phyloP scores from a whole-genome alignment of 345 rosid species.

The Eucalyptus globulus region DNA sequence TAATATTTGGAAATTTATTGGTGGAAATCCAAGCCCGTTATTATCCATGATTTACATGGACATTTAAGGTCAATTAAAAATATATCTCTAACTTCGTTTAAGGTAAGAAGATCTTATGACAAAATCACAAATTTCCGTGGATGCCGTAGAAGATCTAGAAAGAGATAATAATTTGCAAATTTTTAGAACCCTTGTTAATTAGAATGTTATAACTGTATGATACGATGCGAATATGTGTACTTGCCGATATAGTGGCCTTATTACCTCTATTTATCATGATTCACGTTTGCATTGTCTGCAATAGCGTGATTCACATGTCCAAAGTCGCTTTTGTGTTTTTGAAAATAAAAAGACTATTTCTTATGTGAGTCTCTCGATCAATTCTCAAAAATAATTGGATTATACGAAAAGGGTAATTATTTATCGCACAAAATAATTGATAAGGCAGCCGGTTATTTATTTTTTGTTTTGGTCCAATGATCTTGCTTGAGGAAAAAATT shows the following conservation, averaged over 20 bases:
- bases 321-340: not conserved
- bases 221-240: not conserved
- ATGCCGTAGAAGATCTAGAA: too few species aligned
- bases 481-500: not conserved
- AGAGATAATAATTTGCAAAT: not conserved
- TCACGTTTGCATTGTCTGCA: not conserved
- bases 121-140: too few species aligned
- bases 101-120: not conserved
- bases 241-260: not conserved
- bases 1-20: not conserved
- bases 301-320: not conserved
- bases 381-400: not conserved
- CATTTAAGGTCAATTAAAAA: not conserved
- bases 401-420: not conserved
- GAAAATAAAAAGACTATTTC: not conserved
- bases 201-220: not conserved
- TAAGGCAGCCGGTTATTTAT: not conserved
- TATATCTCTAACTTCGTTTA: not conserved
- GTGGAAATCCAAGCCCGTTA: not conserved
- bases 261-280: not conserved
- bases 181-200: not conserved
- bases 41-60: not conserved
- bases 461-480: not conserved
- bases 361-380: not conserved
- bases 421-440: not conserved